Evolutionary conservation across 2,329 filamentous ascomycete species (phyloP).

Genomic region (Alternaria atra): DNA sequence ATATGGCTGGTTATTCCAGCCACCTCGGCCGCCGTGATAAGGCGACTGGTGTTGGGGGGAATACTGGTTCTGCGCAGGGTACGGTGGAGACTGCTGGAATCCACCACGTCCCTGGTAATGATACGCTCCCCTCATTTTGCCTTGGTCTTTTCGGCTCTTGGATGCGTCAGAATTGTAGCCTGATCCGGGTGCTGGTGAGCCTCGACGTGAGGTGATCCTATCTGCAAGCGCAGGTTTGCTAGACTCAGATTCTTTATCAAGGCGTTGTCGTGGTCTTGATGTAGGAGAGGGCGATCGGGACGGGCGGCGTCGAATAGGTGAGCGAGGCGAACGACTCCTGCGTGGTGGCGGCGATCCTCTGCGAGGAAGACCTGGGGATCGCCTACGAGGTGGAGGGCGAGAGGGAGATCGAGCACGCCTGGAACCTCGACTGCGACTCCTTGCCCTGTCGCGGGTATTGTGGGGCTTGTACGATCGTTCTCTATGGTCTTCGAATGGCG

Average conservation of each 20-base stretch:
- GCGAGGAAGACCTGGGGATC: slow-evolving; percentile 37
- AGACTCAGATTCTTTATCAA: slow-evolving; percentile 29
- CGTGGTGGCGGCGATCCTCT: slow-evolving; percentile 36
- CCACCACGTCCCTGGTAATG: slow-evolving; percentile 49
- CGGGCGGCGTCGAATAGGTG: slow-evolving; percentile 34
- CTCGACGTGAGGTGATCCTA: slow-evolving; percentile 31
- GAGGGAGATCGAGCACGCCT: slow-evolving; percentile 46
- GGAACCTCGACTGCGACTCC: slow-evolving; percentile 39
- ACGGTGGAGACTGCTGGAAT: slow-evolving; percentile 68
- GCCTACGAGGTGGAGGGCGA: slow-evolving; percentile 42
- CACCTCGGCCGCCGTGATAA: slow-evolving; percentile 64
- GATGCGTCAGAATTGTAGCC: slow-evolving; percentile 44
- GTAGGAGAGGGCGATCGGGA: slow-evolving; percentile 41
- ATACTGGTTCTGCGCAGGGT: slow-evolving; percentile 65
- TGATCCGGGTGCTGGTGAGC: slow-evolving; percentile 40
- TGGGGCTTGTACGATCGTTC: slow-evolving; percentile 30
- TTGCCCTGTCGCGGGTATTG: slow-evolving; percentile 28
- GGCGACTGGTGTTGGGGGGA: slow-evolving; percentile 71
- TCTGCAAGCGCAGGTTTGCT: slow-evolving; percentile 23
- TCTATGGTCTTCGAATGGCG: slow-evolving; percentile 34
- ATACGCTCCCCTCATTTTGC: slow-evolving; percentile 50
- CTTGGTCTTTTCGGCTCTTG: slow-evolving; percentile 36
- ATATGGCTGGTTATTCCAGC: slow-evolving; percentile 59
- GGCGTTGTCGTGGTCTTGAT: slow-evolving; percentile 22
- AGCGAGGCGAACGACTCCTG: slow-evolving; percentile 37